Base-by-base conservation (phyloP, 2,329 filamentous ascomycete species). In the Phialophora expanda region DNA sequence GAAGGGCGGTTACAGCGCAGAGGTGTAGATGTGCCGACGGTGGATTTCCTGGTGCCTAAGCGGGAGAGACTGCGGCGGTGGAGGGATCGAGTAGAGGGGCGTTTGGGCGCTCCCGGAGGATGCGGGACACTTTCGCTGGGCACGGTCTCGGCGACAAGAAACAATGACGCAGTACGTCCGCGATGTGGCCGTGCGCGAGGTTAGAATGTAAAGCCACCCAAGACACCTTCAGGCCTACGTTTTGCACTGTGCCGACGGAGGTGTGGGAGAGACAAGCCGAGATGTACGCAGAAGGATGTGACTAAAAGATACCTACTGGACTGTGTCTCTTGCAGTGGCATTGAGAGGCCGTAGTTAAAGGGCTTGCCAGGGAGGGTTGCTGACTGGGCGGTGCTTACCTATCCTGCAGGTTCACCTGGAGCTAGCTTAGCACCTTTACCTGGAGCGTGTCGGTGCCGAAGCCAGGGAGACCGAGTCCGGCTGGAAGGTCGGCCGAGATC, bases 351-450 rank as follows among this genome's bases (percentile, higher is more conserved):
- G 53, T 30, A 54, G 46, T 41, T 41, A 9, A 61, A 54, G 58
- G 58, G 41, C 57, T 34, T 12, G 30, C 30, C 1, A 48, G 44
- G 30, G n/a, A 24, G 26, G 57, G 28, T 24, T 51, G 58, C 58
- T 61, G 58, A 61, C 58, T 61, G 28, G 58, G 58, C 30, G 48
- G 7, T 61, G 58, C 58, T 61, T 54, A 61, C 58, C 57, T 61
- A 32, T 32, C 56, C 38, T 32, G 41, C 55, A 57, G 2, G 9
- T 20, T 26, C n/a, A 22, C 41, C 22, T 5, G 56, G 14, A 56
- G 48, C 24, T 22, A 20, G 46, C 46, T 4, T 22, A 50, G 11
- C 20, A 11, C 46, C 4, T 51, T 51, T 51, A 51, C 48, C 22
- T 26, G 48, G 20, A 26, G 38, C 20, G 38, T 4, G 26, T 28